A percentile compares a stretch with the other conserved stretches of the same genome.
These are phyloP conservation scores for Mallotus japonicus DNA, from an alignment of 441 rosid genomes.

Conservation along the genomic window DNA sequence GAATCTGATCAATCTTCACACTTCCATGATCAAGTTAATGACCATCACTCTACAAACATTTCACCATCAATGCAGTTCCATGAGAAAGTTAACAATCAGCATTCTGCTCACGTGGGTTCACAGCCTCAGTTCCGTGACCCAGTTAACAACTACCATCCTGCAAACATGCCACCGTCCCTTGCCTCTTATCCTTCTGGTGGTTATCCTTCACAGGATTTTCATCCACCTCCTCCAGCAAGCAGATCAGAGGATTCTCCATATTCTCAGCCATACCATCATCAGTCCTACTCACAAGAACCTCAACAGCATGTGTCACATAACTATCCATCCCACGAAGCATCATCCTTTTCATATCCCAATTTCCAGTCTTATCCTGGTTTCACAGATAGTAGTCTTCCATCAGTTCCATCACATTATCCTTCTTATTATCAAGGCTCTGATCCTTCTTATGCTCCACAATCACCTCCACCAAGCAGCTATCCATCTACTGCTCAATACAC, in stretches of 20 bases:
- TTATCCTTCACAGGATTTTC: conserved; percentile 57
- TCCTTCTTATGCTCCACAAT: conserved; percentile 44
- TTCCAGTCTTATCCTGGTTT: conserved; percentile 91
- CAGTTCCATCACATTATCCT: conserved; percentile 59
- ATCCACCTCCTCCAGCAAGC: conserved; percentile 49
- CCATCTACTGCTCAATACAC: conserved; percentile 50
- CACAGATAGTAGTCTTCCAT: conserved; percentile 72
- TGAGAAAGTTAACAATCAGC: conserved; percentile 29
- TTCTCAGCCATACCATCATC: conserved; percentile 59
- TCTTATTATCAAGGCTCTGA: conserved; percentile 68
- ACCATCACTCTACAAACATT: conserved; percentile 33
- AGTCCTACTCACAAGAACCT: conserved; percentile 62
- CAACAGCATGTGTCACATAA: conserved; percentile 50
- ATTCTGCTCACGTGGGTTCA: conserved; percentile 32
- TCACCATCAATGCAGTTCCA: conserved; percentile 33
- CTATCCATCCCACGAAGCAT: conserved; percentile 55
- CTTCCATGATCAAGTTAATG: conserved; percentile 32
- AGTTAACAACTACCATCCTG: conserved; percentile 36
- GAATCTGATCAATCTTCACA: conserved; percentile 48
- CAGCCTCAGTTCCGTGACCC: conserved; percentile 46
- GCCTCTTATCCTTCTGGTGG: conserved; percentile 40
- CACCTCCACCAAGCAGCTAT: conserved; percentile 61
- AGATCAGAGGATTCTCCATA: conserved; percentile 51
- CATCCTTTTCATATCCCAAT: conserved; percentile 63
- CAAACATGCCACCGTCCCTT: conserved; percentile 46